Evolutionary conservation across 441 rosid species (phyloP).

Genomic region (Populus tomentosa): DNA sequence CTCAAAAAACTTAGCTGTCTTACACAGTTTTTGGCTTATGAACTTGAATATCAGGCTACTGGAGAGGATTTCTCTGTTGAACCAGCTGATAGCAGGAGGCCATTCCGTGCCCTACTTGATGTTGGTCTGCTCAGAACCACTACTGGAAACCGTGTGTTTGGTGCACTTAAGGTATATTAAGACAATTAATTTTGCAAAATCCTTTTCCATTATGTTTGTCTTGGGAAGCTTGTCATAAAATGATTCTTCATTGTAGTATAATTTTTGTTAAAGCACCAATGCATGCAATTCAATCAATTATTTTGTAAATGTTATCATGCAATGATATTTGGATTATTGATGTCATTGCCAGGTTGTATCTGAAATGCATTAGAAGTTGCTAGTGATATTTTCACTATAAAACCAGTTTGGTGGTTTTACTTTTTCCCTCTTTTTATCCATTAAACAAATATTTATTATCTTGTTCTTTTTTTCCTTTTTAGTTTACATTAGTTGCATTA

Average conservation of each 20-base stretch:
- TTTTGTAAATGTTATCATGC: background rate
- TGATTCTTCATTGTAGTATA: background rate
- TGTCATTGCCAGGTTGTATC: background rate
- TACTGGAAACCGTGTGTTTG: slow-evolving; percentile 85
- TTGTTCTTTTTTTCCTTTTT: background rate
- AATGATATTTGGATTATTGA: background rate
- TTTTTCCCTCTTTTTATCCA: background rate
- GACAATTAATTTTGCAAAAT: background rate
- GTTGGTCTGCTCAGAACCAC: slow-evolving; percentile 88
- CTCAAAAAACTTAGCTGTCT: background rate
- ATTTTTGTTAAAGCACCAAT: background rate
- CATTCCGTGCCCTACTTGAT: slow-evolving; percentile 96
- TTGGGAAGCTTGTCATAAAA: background rate
- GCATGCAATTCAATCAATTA: background rate
- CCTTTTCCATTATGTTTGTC: background rate
- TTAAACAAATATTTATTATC: background rate
- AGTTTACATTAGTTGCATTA: background rate
- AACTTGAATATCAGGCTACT: slow-evolving; percentile 46
- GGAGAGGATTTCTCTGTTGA: slow-evolving; percentile 93
- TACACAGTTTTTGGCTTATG: background rate
- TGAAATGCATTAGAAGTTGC: background rate
- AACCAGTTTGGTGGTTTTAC: background rate
- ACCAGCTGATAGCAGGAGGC: slow-evolving; percentile 81
- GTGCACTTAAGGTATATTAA: slow-evolving; percentile 71
- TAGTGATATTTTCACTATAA: background rate